These are phyloP conservation scores for Aspergillus sp. DNA, from an alignment of 2,329 filamentous ascomycete species.

Conservation along the genomic window DNA sequence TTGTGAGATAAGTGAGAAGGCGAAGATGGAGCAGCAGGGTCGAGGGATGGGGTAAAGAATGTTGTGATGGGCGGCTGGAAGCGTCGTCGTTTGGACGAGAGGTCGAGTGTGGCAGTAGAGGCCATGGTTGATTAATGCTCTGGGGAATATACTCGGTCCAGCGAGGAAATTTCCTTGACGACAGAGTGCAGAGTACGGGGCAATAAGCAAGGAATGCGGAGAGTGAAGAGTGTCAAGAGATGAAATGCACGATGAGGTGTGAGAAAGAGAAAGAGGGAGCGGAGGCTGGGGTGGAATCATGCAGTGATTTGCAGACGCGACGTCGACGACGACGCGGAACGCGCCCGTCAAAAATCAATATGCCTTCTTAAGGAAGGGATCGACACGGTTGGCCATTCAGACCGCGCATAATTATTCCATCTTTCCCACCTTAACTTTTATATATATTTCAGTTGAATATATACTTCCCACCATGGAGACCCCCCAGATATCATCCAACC, in stretches of 20 bases:
- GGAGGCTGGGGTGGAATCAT: slow-evolving; percentile 20
- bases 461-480: slow-evolving; percentile 10
- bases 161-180: not conserved
- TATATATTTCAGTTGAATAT: not conserved
- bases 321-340: slow-evolving; percentile 22
- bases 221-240: not conserved
- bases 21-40: slow-evolving; percentile 8
- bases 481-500: slow-evolving; percentile 14
- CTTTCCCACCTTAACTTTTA: not conserved
- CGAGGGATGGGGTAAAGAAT: slow-evolving; percentile 31
- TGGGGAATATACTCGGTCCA: not conserved
- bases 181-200: slow-evolving; percentile 3
- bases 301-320: not conserved
- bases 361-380: slow-evolving; percentile 20
- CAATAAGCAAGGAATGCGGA: not conserved
- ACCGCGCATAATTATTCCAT: not conserved
- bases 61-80: slow-evolving; percentile 46
- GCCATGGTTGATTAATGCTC: not conserved
- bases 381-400: too few relatives aligned
- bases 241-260: slow-evolving; percentile 8
- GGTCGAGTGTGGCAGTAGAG: slow-evolving; percentile 6
- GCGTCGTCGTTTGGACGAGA: slow-evolving; percentile 41
- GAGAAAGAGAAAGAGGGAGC: slow-evolving; percentile 1
- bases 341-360: slow-evolving; percentile 21
- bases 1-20: slow-evolving; percentile 32